Percentiles rank a stretch among this genome's conserved stretches.
Evolutionary conservation across 495 filamentous ascomycete species (phyloP).

Genomic region (Aspergillus incahuasiensis): DNA sequence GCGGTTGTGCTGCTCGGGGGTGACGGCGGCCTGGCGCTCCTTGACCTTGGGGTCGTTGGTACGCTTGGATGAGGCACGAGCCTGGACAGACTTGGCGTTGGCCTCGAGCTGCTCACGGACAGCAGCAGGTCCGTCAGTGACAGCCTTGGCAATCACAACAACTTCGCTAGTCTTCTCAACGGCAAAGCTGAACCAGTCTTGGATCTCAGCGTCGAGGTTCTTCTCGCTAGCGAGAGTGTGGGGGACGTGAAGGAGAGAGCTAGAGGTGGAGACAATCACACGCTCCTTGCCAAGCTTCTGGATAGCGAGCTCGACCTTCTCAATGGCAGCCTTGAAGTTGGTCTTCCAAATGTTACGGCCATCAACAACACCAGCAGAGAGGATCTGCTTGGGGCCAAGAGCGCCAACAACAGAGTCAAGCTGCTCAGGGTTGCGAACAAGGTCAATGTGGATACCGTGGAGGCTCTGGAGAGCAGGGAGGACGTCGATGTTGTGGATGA

Average conservation of each 20-base stretch:
- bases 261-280: conserved; percentile 92
- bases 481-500: conserved; percentile 95
- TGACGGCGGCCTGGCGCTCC: conserved; percentile 85
- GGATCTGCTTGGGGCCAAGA: conserved; percentile 77
- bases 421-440: conserved; percentile 96
- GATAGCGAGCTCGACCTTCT: conserved; percentile 78
- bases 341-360: conserved; percentile 99
- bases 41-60: conserved; percentile 97
- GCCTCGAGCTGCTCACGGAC: conserved; percentile 84
- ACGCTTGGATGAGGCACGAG: conserved; percentile 82
- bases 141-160: conserved; percentile 90
- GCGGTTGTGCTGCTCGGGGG: conserved; percentile 80
- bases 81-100: conserved; percentile 85
- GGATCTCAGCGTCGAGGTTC: conserved; percentile 86
- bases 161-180: conserved; percentile 90
- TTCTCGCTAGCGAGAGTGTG: conserved; percentile 98
- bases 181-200: conserved; percentile 98
- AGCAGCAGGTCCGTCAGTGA: conserved; percentile 80
- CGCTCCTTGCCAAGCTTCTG: conserved; percentile 93
- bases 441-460: conserved; percentile 86
- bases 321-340: conserved; percentile 87
- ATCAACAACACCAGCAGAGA: conserved; percentile 93
- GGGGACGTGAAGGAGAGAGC: conserved; percentile 93
- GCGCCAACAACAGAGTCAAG: conserved; percentile 71
- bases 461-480: conserved; percentile 62